These are phyloP conservation scores for Penicillium rolfsii DNA, from an alignment of 2,329 filamentous ascomycete genomes.

Conservation along the genomic window DNA sequence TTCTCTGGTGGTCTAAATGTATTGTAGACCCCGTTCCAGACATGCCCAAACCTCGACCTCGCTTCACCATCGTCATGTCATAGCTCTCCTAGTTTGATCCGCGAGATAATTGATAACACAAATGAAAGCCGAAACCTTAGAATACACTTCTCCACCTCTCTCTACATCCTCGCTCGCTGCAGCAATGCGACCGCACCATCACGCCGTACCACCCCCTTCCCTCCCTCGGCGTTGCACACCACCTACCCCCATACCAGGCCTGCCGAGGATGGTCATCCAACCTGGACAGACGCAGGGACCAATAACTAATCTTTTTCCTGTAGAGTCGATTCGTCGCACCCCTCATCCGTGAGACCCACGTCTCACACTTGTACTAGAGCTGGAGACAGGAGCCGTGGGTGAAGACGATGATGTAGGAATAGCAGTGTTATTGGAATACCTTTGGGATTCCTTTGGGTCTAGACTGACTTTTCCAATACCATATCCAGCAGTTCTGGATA, in stretches of 20 bases:
- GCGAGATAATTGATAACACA: not conserved
- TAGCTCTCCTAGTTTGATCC: not conserved
- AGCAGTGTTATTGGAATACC: too few species aligned
- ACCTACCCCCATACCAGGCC: slow-evolving; percentile 18
- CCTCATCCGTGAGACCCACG: slow-evolving; percentile 1
- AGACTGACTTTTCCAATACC: not conserved
- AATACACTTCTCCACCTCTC: slow-evolving; percentile 8
- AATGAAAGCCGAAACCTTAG: not conserved
- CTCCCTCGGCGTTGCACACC: slow-evolving; percentile 23
- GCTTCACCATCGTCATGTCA: not conserved
- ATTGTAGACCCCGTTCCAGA: not conserved
- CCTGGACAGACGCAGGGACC: slow-evolving; percentile 32
- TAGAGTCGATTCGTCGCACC: not conserved
- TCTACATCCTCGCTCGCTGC: slow-evolving; percentile 13
- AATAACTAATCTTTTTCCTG: slow-evolving; percentile 27
- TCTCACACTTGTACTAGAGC: not conserved
- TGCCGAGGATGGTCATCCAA: slow-evolving; percentile 34
- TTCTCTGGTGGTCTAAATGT: not conserved
- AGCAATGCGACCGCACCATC: slow-evolving; percentile 24
- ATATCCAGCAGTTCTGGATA: too few species aligned
- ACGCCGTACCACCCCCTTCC: slow-evolving; percentile 22
- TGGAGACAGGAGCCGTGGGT: not conserved
- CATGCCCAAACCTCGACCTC: not conserved
- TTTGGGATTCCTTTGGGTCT: not conserved
- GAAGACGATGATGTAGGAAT: not conserved